Evolutionary conservation across 192 early-diverging fungal species (phyloP), one percentile per base, ranked within the genome.

Genomic region (Endogone sp.): DNA sequence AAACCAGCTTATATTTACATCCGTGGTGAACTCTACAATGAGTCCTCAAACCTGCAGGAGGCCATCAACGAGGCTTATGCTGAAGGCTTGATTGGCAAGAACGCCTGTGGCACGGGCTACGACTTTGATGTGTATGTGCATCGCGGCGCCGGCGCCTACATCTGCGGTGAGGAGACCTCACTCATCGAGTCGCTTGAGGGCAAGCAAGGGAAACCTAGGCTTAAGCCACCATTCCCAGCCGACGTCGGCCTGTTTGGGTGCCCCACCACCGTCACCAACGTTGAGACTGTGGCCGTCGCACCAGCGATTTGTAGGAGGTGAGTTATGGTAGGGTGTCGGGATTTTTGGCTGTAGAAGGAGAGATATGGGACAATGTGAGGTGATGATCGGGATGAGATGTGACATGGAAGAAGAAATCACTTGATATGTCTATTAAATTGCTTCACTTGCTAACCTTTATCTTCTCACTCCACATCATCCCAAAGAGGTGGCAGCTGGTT

Each of bases 181-280:
- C 84, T 93, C 65, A 93, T 93, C 65, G 92, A 93, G 79, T 93
- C 91, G 24, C 81, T 93, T 27, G 97, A 98, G 79, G 97, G 97
- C 64, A 97, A 97, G 84, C 93, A 93, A 71, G 97, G 97, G n/a
- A 99, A 99, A 86, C 97, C 97, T 21, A 88, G 97, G 68, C 74
- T 99, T 72, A 99, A 99, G 92, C 97, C 97, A 54, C 97, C 97
- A 62, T 99, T 99, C 89, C 97, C 97, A 29, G 97, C 97, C 69
- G 95, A 99, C 75, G 93, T 95, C 11, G 97, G 97, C 67, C 85
- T 99, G 54, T 99, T 99, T 70, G 97, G 97, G 29, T 99, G 97
- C 83, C 97, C 97, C 23, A 97, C 97, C 20, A 99, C 97, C n/a
- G 97, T 99, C n/a, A 90, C 95, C 30, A 99, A 99, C 73, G 97